Conservation (phyloP, 805 yeast species). For the Brettanomyces naardenensis region DNA sequence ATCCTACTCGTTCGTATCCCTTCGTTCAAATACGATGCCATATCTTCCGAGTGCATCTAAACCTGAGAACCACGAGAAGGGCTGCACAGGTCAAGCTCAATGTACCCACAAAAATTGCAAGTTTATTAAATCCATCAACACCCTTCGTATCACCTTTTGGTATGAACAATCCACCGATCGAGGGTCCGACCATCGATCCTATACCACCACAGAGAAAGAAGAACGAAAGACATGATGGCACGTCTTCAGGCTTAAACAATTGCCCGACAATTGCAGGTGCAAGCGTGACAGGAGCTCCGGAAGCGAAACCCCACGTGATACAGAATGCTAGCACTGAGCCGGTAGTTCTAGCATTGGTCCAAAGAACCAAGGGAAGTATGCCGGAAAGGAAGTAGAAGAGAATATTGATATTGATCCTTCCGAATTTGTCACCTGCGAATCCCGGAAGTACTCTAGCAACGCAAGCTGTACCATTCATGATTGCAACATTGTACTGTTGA, state of each 20-base stretch:
- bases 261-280: constrained; percentile 28
- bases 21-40: no score
- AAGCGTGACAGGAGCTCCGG: constrained; percentile 29
- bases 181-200: constrained; percentile 28
- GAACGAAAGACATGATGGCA: constrained; percentile 23
- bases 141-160: constrained; percentile 15
- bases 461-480: constrained; percentile 33
- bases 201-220: constrained; percentile 22
- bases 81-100: constrained; percentile 15
- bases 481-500: constrained; percentile 39
- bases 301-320: constrained; percentile 27
- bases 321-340: constrained; percentile 29
- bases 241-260: constrained; percentile 25
- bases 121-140: constrained; percentile 20
- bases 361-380: constrained; percentile 34
- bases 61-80: constrained; percentile 7
- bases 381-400: constrained; percentile 27
- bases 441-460: constrained; percentile 49
- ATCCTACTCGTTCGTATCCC: no score
- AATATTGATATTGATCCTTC: constrained; percentile 33
- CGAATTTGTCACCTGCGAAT: constrained; percentile 32
- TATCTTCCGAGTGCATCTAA: constrained; percentile 2
- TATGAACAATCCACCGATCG: constrained; percentile 27
- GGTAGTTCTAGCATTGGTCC: constrained; percentile 40
- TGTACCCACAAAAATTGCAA: constrained; percentile 26